Evolutionary conservation across 345 rosid species (phyloP), one percentile per base, ranked within the genome.

Genomic region (Gossypium herbaceum): DNA sequence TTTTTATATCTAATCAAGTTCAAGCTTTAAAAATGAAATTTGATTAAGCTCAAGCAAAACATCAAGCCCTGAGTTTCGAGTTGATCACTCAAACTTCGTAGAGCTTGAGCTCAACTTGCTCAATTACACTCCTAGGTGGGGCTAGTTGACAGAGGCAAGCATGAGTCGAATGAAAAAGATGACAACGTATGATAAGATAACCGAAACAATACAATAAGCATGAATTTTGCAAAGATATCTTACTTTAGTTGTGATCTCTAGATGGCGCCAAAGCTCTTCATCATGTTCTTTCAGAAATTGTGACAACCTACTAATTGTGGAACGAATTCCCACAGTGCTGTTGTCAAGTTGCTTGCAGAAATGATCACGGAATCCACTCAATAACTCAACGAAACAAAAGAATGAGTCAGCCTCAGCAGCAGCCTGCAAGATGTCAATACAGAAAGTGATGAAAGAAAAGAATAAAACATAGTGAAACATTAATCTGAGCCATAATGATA

Each of bases 261-360:
- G 86, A 83, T 94, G 98, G 63, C 98, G 98, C 98, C 98, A 94
- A 69, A 94, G 98, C 81, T 94, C 98, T 81, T 94, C 98, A 78
- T 94, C 98, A 71, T 94, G 95, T 68, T 91, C 91, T 83, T 92
- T 94, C 78, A 94, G 80, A 78, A 94, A 87, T 73, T 85, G 86
- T 2, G 98, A 91, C 78, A 94, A 83, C 79, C 78, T 90, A 68
- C 94, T 84, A 73, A 94, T 88, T 24, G 97, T 90, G 75, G 92
- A 87, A 72, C 98, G 97, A 60, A 94, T 94, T 64, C 98, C 98
- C 70, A 91, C 98, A 15, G 86, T 97, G 84, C 98, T 94, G 85
- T 94, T 94, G 81, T 94, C 98, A 16, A 94, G 95, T 83, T 94
- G 98, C 86, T 94, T 97, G 79, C 98, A 92, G 81, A 91, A 92